Evolutionary conservation across 495 filamentous ascomycete genomes (phyloP).

Genomic region (Penicillium bialowiezense): DNA sequence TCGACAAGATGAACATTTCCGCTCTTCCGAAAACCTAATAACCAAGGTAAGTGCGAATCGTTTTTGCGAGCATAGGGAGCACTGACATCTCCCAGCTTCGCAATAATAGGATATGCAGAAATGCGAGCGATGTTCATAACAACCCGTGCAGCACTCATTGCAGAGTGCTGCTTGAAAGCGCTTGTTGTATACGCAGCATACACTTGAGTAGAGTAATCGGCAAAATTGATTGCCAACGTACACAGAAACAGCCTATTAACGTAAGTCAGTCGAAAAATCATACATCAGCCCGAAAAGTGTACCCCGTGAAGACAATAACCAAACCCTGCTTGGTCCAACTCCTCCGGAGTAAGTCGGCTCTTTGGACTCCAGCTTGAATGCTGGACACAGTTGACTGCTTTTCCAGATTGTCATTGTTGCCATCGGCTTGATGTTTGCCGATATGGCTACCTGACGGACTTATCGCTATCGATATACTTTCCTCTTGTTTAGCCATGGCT

Average conservation of each 20-base stretch:
- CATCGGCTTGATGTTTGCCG: neutral
- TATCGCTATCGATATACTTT: neutral
- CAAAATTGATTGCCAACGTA: constrained; percentile 23
- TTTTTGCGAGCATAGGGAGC: neutral
- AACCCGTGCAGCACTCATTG: constrained; percentile 23
- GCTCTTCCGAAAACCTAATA: constrained; percentile 13
- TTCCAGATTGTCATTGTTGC: neutral
- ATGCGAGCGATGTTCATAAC: constrained; percentile 25
- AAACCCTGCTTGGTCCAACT: constrained; percentile 22
- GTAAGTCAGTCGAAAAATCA: neutral
- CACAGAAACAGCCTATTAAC: constrained; percentile 18
- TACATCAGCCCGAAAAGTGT: neutral
- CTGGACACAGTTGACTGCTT: constrained; percentile 3
- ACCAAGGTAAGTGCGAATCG: neutral
- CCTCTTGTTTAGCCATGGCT: neutral
- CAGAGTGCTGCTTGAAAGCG: constrained; percentile 24
- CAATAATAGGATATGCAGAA: constrained; percentile 25
- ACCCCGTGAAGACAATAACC: constrained; percentile 21
- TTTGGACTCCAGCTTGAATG: constrained; percentile 22
- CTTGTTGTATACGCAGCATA: constrained; percentile 21
- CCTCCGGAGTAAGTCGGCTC: constrained; percentile 20
- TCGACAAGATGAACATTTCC: constrained; percentile 25
- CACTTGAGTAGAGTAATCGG: constrained; percentile 23
- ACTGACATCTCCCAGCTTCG: constrained; percentile 24
- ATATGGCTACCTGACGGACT: neutral